Evolutionary conservation across 2,329 filamentous ascomycete species (phyloP).

Genomic region (Fusarium sp.): DNA sequence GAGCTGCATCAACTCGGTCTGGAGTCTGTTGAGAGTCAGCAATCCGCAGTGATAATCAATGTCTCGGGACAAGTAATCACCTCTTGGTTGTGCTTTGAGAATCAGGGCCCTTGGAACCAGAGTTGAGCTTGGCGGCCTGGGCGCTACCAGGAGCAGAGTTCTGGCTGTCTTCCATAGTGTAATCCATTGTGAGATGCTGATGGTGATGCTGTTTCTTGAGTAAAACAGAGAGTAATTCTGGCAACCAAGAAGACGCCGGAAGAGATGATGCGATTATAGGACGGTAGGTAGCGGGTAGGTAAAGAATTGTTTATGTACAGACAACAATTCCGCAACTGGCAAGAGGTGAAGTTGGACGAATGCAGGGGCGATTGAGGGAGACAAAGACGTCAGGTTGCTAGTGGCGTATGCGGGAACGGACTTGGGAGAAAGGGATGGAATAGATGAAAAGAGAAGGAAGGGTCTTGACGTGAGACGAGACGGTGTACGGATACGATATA

Average conservation of each 20-base stretch:
- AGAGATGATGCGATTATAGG: slow-evolving; percentile 4
- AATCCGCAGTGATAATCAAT: not conserved
- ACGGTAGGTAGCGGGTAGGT: slow-evolving; percentile 1
- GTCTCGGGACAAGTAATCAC: slow-evolving; percentile 55
- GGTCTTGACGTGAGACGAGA: slow-evolving; percentile 17
- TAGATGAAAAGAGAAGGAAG: slow-evolving; percentile 2
- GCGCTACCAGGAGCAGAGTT: slow-evolving; percentile 73
- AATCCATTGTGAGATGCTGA: slow-evolving; percentile 52
- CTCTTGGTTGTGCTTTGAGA: slow-evolving; percentile 82
- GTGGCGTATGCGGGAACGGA: slow-evolving; percentile 17
- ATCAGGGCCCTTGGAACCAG: slow-evolving; percentile 68
- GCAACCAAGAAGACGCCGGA: slow-evolving; percentile 14
- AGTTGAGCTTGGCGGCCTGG: slow-evolving; percentile 70
- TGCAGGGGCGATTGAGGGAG: slow-evolving; percentile 23
- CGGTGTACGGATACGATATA: not conserved
- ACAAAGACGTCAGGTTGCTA: slow-evolving; percentile 5
- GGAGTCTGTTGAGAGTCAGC: slow-evolving; percentile 70
- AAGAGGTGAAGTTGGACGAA: slow-evolving; percentile 30
- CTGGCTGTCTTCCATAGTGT: slow-evolving; percentile 67
- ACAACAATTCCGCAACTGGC: slow-evolving; percentile 37
- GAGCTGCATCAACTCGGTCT: slow-evolving; percentile 97
- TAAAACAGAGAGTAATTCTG: slow-evolving; percentile 4
- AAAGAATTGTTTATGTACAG: slow-evolving; percentile 26
- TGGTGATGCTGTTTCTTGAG: slow-evolving; percentile 6
- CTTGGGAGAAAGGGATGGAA: not conserved